These are phyloP conservation scores for Malus sieversii DNA, from an alignment of 306 rosid genomes.

Conservation along the genomic window DNA sequence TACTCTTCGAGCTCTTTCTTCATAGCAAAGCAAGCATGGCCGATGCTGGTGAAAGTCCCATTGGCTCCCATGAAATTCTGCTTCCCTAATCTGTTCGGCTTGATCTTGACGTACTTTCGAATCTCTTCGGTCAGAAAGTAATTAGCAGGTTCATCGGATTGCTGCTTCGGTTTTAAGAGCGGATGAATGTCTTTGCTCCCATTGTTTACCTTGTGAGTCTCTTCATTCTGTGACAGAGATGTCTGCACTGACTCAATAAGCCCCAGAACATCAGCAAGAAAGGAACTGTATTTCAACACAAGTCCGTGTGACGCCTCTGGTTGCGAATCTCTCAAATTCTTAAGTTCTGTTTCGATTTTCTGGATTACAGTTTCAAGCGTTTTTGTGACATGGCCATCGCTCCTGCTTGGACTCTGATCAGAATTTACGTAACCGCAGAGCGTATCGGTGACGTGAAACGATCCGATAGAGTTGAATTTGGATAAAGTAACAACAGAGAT, in stretches of 20 bases:
- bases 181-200: slow-evolving; percentile 25
- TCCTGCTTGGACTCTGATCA: slow-evolving; percentile 9
- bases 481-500: slow-evolving; percentile 37
- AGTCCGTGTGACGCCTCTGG: slow-evolving; percentile 18
- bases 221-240: slow-evolving; percentile 18
- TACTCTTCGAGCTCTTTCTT: slow-evolving; percentile 62
- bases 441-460: slow-evolving; percentile 36
- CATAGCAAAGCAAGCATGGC: slow-evolving; percentile 65
- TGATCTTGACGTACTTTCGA: slow-evolving; percentile 57
- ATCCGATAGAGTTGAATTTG: slow-evolving; percentile 33
- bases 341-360: slow-evolving; percentile 39
- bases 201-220: not conserved
- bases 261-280: slow-evolving; percentile 61
- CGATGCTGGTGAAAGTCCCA: slow-evolving; percentile 72
- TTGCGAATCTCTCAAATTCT: slow-evolving; percentile 22
- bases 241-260: slow-evolving; percentile 34
- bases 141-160: slow-evolving; percentile 36
- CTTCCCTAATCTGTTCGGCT: slow-evolving; percentile 58
- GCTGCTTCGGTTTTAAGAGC: slow-evolving; percentile 31
- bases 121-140: slow-evolving; percentile 65
- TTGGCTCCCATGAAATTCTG: slow-evolving; percentile 83
- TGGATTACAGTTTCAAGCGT: slow-evolving; percentile 32
- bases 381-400: slow-evolving; percentile 10
- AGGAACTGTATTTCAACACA: slow-evolving; percentile 24
- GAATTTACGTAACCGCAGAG: slow-evolving; percentile 22